Conservation (phyloP, 139 green algal species). For the Edaphochlamys debaryana region DNA sequence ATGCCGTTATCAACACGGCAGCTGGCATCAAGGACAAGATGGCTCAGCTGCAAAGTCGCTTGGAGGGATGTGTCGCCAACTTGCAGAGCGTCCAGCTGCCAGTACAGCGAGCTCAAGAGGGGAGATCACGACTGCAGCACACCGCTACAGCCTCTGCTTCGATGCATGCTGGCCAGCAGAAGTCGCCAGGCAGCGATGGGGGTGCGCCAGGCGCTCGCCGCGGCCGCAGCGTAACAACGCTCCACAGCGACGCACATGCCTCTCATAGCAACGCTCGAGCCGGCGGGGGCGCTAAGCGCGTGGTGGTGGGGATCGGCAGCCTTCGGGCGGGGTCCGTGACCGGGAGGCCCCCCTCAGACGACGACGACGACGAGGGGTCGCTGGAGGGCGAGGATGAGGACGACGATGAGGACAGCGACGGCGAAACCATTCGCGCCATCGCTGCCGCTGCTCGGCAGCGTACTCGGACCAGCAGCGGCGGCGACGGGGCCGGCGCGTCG, state of each 20-base stretch:
- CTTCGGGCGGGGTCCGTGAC: not conserved
- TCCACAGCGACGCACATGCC: not conserved
- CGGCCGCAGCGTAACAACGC: too few relatives aligned
- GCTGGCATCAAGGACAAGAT: conserved; percentile 6
- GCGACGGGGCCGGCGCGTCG: not conserved
- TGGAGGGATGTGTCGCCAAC: conserved; percentile 27
- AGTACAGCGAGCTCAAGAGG: not conserved
- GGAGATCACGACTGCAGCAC: too few relatives aligned
- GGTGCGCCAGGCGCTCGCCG: too few relatives aligned
- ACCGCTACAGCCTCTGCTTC: not conserved
- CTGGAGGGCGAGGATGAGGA: not conserved
- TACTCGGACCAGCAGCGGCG: not conserved
- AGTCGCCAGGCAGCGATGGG: not conserved
- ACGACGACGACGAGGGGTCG: not conserved
- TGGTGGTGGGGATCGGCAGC: not conserved
- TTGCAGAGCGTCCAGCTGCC: not conserved
- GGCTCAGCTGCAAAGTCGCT: not conserved
- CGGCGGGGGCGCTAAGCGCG: not conserved
- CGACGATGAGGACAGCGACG: not conserved
- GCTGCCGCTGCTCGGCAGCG: not conserved
- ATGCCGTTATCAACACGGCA: not conserved
- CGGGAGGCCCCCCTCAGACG: not conserved
- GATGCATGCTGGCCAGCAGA: not conserved
- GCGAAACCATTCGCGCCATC: too few relatives aligned
- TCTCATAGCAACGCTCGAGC: not conserved